phyloP scores from a whole-genome alignment of 495 filamentous ascomycete genomes.

The Tuber umbilicatum region DNA sequence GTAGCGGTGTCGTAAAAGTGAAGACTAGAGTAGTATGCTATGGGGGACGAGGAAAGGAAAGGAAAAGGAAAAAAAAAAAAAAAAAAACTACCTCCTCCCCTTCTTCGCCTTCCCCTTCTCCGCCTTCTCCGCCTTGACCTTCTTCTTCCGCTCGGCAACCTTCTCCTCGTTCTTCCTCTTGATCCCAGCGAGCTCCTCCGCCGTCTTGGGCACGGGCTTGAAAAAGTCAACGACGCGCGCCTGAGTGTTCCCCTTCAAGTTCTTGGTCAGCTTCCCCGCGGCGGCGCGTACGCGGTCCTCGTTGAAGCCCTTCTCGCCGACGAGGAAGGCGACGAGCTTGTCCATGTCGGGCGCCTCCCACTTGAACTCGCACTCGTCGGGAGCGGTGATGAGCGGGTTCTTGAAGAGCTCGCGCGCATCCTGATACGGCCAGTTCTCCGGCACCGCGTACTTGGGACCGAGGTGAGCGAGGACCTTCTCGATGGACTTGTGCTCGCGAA shows the following conservation, averaged over 20 bases:
- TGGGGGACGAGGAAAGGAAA: background rate
- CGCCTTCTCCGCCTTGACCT: slow-evolving; percentile 78
- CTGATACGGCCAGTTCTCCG: slow-evolving; percentile 86
- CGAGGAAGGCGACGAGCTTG: slow-evolving; percentile 78
- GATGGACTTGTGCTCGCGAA: slow-evolving; percentile 78
- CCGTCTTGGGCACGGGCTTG: slow-evolving; percentile 82
- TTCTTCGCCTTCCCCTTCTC: slow-evolving; percentile 89
- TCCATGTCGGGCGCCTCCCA: slow-evolving; percentile 92
- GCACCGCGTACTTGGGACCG: slow-evolving; percentile 70
- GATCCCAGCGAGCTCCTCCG: slow-evolving; percentile 68
- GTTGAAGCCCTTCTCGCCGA: slow-evolving; percentile 89
- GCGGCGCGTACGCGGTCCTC: slow-evolving; percentile 82
- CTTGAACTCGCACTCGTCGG: slow-evolving; percentile 89
- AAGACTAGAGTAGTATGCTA: background rate
- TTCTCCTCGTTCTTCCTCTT: slow-evolving; percentile 94
- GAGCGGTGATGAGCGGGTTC: slow-evolving; percentile 78
- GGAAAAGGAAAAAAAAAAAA: background rate
- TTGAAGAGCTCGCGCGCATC: slow-evolving; percentile 90
- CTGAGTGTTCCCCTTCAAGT: slow-evolving; percentile 81
- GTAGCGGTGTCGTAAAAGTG: background rate
- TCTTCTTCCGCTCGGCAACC: slow-evolving; percentile 82
- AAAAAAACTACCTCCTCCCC: slow-evolving; percentile 15
- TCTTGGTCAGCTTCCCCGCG: slow-evolving; percentile 72
- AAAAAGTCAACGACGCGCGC: slow-evolving; percentile 93
- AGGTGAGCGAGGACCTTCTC: slow-evolving; percentile 79